These are phyloP conservation scores for Sclerotiophoma versabilis DNA, from an alignment of 2,329 filamentous ascomycete species.

Conservation along the genomic window DNA sequence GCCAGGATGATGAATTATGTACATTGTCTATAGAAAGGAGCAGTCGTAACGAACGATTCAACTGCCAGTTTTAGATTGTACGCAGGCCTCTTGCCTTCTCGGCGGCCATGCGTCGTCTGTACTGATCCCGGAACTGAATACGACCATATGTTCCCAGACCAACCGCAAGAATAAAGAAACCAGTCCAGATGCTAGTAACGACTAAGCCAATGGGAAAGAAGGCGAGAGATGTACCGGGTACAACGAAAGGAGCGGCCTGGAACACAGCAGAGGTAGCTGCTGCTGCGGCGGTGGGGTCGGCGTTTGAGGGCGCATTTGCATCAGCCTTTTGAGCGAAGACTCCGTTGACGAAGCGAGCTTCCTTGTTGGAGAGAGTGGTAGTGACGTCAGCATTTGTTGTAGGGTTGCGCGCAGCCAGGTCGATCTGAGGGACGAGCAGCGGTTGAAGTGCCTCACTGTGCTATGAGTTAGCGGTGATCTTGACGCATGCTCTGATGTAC, in stretches of 20 bases:
- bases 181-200: slow-evolving; percentile 68
- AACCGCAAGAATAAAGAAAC: slow-evolving; percentile 60
- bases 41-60: slow-evolving; percentile 4
- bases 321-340: slow-evolving; percentile 67
- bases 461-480: slow-evolving; percentile 18
- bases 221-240: slow-evolving; percentile 72
- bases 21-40: slow-evolving; percentile 22
- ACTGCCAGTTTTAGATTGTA: slow-evolving; percentile 39
- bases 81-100: slow-evolving; percentile 43
- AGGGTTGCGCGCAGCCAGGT: slow-evolving; percentile 64
- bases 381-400: slow-evolving; percentile 59
- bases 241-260: slow-evolving; percentile 63
- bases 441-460: slow-evolving; percentile 65
- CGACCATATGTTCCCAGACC: slow-evolving; percentile 72
- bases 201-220: slow-evolving; percentile 75
- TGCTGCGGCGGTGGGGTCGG: slow-evolving; percentile 52
- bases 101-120: slow-evolving; percentile 60
- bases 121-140: slow-evolving; percentile 70
- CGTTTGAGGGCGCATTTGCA: slow-evolving; percentile 56
- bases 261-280: slow-evolving; percentile 52
- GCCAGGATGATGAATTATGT: slow-evolving; percentile 28
- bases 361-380: slow-evolving; percentile 72
- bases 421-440: slow-evolving; percentile 72
- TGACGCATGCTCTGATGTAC: slow-evolving; percentile 32
- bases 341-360: slow-evolving; percentile 74